These are phyloP conservation scores for Daldinia childiae DNA, from an alignment of 495 filamentous ascomycete species.

Conservation along the genomic window DNA sequence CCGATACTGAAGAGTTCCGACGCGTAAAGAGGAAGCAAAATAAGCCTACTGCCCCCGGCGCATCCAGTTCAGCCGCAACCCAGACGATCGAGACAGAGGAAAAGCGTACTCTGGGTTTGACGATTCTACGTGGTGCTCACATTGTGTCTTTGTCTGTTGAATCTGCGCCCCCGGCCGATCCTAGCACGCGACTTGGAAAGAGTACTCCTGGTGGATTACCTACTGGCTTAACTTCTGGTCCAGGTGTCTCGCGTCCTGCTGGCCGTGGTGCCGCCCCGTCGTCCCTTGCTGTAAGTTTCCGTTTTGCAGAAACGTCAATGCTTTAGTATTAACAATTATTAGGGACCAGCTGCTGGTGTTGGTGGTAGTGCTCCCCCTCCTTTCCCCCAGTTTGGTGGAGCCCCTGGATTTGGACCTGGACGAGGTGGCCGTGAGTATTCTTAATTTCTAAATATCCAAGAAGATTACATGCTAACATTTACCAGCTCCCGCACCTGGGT, in stretches of 20 bases:
- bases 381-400: slow-evolving; percentile 68
- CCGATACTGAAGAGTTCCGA: slow-evolving; percentile 98
- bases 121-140: slow-evolving; percentile 91
- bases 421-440: slow-evolving; percentile 74
- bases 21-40: slow-evolving; percentile 87
- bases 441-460: slow-evolving; percentile 4
- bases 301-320: slow-evolving; percentile 33
- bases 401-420: slow-evolving; percentile 75
- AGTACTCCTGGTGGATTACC: slow-evolving; percentile 72
- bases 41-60: slow-evolving; percentile 78
- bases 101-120: slow-evolving; percentile 93
- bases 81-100: slow-evolving; percentile 88
- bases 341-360: slow-evolving; percentile 89
- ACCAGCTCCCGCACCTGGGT: slow-evolving; percentile 70
- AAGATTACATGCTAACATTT: slow-evolving; percentile 23
- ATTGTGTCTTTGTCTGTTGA: slow-evolving; percentile 96
- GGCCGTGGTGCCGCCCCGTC: slow-evolving; percentile 85
- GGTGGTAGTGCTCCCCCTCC: slow-evolving; percentile 80
- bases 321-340: slow-evolving; percentile 41
- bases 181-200: slow-evolving; percentile 85
- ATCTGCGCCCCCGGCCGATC: slow-evolving; percentile 94
- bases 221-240: slow-evolving; percentile 78
- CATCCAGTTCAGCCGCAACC: slow-evolving; percentile 53
- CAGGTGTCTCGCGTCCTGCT: slow-evolving; percentile 90
- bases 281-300: slow-evolving; percentile 70